phyloP scores from a whole-genome alignment of 306 rosid genomes.

The Prunus davidiana region DNA sequence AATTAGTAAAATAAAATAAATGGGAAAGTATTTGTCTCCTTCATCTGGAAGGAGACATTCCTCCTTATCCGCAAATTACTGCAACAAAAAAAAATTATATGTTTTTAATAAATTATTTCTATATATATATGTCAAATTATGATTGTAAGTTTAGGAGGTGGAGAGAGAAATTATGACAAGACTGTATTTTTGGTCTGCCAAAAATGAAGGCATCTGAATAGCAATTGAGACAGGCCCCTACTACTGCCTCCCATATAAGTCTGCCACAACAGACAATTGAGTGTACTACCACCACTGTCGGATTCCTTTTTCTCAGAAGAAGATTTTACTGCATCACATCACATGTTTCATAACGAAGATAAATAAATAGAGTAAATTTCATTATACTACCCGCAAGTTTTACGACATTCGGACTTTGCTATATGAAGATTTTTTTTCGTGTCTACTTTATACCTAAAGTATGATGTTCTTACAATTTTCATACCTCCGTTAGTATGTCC shows the following conservation, averaged over 20 bases:
- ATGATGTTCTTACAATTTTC: no score
- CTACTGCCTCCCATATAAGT: conserved; percentile 23
- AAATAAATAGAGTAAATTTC: not conserved
- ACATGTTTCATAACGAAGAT: not conserved
- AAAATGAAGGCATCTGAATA: conserved; percentile 19
- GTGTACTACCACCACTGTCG: conserved; percentile 5
- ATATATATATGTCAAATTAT: no score
- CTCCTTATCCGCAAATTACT: no score
- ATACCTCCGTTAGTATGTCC: no score
- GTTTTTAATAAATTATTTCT: no score
- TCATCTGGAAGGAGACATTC: no score
- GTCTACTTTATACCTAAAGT: no score
- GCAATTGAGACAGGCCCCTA: conserved; percentile 36
- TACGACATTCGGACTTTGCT: no score
- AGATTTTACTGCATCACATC: not conserved
- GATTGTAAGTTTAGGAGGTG: not conserved
- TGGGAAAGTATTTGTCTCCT: no score
- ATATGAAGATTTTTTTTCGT: no score
- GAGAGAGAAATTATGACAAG: conserved; percentile 33
- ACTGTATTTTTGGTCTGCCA: conserved; percentile 38
- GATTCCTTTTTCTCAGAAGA: conserved; percentile 9
- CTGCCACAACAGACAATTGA: conserved; percentile 25
- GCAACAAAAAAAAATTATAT: no score
- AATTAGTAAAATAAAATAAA: no score
- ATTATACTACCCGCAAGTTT: rapidly evolving